Base-by-base conservation (phyloP, 1,284 basidiomycete genomes). In the Wallemia ichthyophaga region DNA sequence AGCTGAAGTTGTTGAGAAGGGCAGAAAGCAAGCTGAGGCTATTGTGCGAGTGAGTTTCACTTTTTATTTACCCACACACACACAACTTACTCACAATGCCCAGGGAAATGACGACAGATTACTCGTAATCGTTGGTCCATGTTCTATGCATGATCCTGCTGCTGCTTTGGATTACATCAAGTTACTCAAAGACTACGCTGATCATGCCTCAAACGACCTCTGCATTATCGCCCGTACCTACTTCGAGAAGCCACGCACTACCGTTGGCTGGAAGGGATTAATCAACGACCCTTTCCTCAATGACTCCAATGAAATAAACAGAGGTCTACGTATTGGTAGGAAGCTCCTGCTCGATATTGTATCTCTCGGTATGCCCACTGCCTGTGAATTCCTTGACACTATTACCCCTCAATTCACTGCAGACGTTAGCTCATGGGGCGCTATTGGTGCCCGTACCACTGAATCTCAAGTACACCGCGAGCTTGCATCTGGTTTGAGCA, bases 201-300 rank as follows among this genome's bases (percentile, higher is more conserved):
- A 82, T 68, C 76, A 83, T 28, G 74, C 80, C 15, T 79, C 85
- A 69, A 67, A 68, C 5, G 74, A 92, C 65, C 75, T 96, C 57
- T 76, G 87, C 67, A 82, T 98, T 67, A 72, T 96, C 69, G 96
- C 96, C 92, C 78, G 92, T 48, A 82, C 87, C 62, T 96, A 96
- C 78, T 95, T 96, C 60, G 70, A 72, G 61, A 71, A 67, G 79
- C 85, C 86, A 0, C 77, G 85, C 59, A 89, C 85, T 21, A 89
- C 85, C 1, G 70, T 73, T 59, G 73, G 71, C 61, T 73, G 72
- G 86, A 91, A 91, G 71, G 86, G 85, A 31, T 66, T 73, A 26
- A 72, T 72, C 67, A 68, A 67, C 61, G 65, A 92, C 72, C 89
- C 88, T 1, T 82, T 88, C 68, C 83, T 95, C 69, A 83, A 94